Evolutionary conservation across 208 protist species (phyloP).

Genomic region (Angomonas desouzai): DNA sequence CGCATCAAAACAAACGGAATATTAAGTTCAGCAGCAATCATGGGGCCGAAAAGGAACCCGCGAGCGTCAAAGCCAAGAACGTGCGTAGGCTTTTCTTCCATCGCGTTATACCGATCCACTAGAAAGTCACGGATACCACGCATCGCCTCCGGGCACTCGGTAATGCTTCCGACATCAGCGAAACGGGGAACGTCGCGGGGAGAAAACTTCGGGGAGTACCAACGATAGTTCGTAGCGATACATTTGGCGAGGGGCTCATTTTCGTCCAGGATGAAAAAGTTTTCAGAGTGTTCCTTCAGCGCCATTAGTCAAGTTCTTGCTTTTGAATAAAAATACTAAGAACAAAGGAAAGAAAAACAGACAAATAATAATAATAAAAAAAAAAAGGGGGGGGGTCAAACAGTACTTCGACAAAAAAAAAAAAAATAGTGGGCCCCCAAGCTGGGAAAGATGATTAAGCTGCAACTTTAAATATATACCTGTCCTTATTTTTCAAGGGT

Average conservation of each 20-base stretch:
- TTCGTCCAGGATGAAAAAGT: slow-evolving; percentile 48
- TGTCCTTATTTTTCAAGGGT: too few species aligned
- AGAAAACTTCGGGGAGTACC: slow-evolving; percentile 87
- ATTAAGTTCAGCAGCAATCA: slow-evolving; percentile 83
- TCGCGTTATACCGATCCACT: slow-evolving; percentile 65
- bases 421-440: slow-evolving; percentile 5
- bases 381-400: not conserved
- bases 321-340: not conserved
- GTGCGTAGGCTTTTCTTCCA: slow-evolving; percentile 64
- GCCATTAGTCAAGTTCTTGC: slow-evolving; percentile 25
- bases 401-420: not conserved
- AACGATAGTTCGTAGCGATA: slow-evolving; percentile 65
- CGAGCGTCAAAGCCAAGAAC: slow-evolving; percentile 88
- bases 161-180: slow-evolving; percentile 84
- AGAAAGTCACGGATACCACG: slow-evolving; percentile 78
- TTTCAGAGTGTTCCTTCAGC: slow-evolving; percentile 36
- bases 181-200: slow-evolving; percentile 86
- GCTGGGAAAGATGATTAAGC: too few species aligned
- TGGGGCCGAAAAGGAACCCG: slow-evolving; percentile 87
- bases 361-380: not conserved
- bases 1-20: slow-evolving; percentile 90
- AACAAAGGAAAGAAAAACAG: not conserved
- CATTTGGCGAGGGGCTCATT: slow-evolving; percentile 36
- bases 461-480: too few species aligned
- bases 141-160: slow-evolving; percentile 75